Conservation (phyloP, 306 rosid genomes). For the Quercus mongolica region DNA sequence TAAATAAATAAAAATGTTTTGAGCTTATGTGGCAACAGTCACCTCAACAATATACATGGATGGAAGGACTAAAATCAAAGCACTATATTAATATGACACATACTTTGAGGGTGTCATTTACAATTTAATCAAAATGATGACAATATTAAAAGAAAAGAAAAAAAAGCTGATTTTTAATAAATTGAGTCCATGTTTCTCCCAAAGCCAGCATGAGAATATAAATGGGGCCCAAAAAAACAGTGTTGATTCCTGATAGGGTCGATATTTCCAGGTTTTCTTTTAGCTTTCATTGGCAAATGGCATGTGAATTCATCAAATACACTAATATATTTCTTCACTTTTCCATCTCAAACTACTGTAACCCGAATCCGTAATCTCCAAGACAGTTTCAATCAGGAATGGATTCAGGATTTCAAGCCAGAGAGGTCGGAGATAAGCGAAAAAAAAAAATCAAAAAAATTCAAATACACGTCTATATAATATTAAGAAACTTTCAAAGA, state of each 20-base stretch:
- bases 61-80: too few relatives aligned
- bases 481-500: too few relatives aligned
- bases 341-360: not conserved
- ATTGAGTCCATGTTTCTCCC: not conserved
- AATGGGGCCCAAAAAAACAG: constrained; percentile 18
- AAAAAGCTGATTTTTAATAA: not conserved
- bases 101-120: too few relatives aligned
- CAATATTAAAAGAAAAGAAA: not conserved
- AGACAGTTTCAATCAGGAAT: not conserved
- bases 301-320: not conserved
- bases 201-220: constrained; percentile 30
- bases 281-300: constrained; percentile 13
- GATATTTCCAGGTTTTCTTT: constrained; percentile 31
- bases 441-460: too few relatives aligned
- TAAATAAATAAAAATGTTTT: too few relatives aligned
- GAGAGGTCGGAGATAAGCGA: fast-evolving
- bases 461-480: too few relatives aligned
- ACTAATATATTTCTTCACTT: not conserved
- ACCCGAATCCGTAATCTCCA: not conserved
- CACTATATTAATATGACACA: too few relatives aligned
- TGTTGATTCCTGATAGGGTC: constrained; percentile 23
- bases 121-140: not conserved
- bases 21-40: too few relatives aligned
- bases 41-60: too few relatives aligned
- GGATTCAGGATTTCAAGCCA: too few relatives aligned